These are phyloP conservation scores for Microbotryum violaceum DNA, from an alignment of 1,284 basidiomycete species.

Conservation along the genomic window DNA sequence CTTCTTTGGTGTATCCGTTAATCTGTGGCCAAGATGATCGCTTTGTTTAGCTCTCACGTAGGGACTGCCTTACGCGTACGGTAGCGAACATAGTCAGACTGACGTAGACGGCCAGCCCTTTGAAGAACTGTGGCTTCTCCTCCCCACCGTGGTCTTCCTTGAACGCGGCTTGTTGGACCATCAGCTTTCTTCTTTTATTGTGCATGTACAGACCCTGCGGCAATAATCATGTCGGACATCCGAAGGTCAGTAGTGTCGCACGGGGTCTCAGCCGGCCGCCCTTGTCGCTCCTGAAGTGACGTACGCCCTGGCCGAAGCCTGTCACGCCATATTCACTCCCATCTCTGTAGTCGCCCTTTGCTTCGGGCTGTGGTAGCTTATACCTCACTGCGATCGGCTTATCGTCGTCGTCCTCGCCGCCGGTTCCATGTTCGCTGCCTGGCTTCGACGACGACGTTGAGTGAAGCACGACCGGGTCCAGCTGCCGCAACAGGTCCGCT, in stretches of 20 bases:
- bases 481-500: too few relatives aligned
- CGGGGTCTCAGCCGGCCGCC: background rate
- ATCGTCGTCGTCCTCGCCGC: too few relatives aligned
- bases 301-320: background rate
- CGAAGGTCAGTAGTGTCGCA: background rate
- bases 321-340: background rate
- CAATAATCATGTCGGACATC: too few relatives aligned
- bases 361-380: too few relatives aligned
- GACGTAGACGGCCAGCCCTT: slow-evolving; percentile 70
- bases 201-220: slow-evolving; percentile 67
- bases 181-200: slow-evolving; percentile 77
- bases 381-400: too few relatives aligned
- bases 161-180: slow-evolving; percentile 12
- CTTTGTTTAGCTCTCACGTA: background rate
- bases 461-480: too few relatives aligned
- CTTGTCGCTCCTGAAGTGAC: too few relatives aligned
- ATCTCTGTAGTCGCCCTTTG: too few relatives aligned
- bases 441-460: too few relatives aligned
- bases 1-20: slow-evolving; percentile 69
- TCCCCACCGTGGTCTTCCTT: slow-evolving; percentile 30
- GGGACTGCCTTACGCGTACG: background rate
- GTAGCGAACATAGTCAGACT: background rate
- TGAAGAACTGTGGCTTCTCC: slow-evolving; percentile 54
- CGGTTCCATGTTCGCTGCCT: too few relatives aligned
- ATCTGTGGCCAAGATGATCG: slow-evolving; percentile 49